Percentiles rank a stretch among this genome's conserved stretches.
phyloP scores from a whole-genome alignment of 768 basidiomycete genomes.

The Rhizopogon vesiculosus region DNA sequence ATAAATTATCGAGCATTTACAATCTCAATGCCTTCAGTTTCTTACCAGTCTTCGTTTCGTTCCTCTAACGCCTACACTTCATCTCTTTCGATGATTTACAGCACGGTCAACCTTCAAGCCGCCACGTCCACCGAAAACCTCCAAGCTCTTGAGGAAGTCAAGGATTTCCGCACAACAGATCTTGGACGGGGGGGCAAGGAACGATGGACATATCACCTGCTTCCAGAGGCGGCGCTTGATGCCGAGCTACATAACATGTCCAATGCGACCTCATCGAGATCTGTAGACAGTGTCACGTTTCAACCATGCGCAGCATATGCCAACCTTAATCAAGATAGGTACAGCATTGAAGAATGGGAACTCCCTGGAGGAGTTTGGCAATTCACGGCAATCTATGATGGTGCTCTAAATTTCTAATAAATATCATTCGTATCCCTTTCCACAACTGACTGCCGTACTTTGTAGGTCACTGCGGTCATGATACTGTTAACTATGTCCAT shows the following conservation, averaged over 20 bases:
- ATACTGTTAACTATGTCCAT: slow-evolving; percentile 42
- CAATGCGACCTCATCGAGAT: slow-evolving; percentile 26
- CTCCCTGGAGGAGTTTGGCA: slow-evolving; percentile 37
- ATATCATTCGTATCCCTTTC: neutral
- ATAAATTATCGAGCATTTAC: slow-evolving; percentile 1
- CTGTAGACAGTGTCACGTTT: slow-evolving; percentile 37
- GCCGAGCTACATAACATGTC: slow-evolving; percentile 35
- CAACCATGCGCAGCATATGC: slow-evolving; percentile 37
- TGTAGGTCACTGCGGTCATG: slow-evolving; percentile 44
- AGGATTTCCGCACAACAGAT: slow-evolving; percentile 47
- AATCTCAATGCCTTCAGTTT: neutral
- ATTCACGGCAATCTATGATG: slow-evolving; percentile 44
- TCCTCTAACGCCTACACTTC: neutral
- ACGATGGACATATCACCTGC: slow-evolving; percentile 50
- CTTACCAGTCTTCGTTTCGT: neutral
- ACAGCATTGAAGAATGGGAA: slow-evolving; percentile 35
- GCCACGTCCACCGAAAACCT: slow-evolving; percentile 44
- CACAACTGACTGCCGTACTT: slow-evolving; percentile 8
- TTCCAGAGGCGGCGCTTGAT: slow-evolving; percentile 36
- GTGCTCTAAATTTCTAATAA: slow-evolving; percentile 15
- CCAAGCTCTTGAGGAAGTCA: slow-evolving; percentile 49
- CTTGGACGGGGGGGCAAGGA: slow-evolving; percentile 47
- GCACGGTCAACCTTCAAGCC: slow-evolving; percentile 37
- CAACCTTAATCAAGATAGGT: slow-evolving; percentile 37
- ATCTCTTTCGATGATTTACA: slow-evolving; percentile 20